Base-by-base conservation (phyloP, 768 basidiomycete species). In the Mycena albidolilacea region DNA sequence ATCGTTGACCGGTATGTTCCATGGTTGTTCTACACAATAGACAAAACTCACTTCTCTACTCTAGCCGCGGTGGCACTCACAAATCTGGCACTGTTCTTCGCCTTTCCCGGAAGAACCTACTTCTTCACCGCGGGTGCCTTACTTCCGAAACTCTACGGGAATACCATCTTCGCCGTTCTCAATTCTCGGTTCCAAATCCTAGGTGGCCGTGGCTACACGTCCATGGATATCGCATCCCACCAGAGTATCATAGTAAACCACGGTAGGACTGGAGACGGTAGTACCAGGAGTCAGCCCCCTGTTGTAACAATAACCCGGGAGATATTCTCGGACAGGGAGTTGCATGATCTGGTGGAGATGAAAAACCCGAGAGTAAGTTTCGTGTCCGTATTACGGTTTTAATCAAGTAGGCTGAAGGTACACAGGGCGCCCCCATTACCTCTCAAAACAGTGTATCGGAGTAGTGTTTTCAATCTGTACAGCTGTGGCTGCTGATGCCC, bases 111-210 rank as follows among this genome's bases (percentile, higher is more conserved):
- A 7, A n/a, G 15, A 43, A 39, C 59, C 0, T 61, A 61, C 41
- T 61, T 61, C 37, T 43, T 61, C 21, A 14, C 59, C 7, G 59
- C 41, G 5, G 59, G 59, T 15, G 37, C 21, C 6, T 11, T 61
- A 8, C 59, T 61, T n/a, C 59, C 59, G 5, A 61, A 61, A 14
- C 59, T 61, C 41, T 61, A 61, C 11, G 59, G 41, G 0, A 61
- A 61, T 41, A 61, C 59, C n/a, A 61, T 61, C 11, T 61, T 61
- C 41, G 59, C 59, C 59, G 41, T 61, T 38, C 39, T 61, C 11
- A 61, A 61, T 19, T 41, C 59, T 19, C 59, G 59, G 5, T 17
- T 61, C 41, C 59, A 61, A 41, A 61, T 61, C 7, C 4, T 23
- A 11, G 59, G 59, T 21, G 59, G 41, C 17, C 59, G 59, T 12